Evolutionary conservation across 2,329 filamentous ascomycete species (phyloP), one percentile per base, ranked within the genome.

Genomic region (Rhexocercosporidium sp.): DNA sequence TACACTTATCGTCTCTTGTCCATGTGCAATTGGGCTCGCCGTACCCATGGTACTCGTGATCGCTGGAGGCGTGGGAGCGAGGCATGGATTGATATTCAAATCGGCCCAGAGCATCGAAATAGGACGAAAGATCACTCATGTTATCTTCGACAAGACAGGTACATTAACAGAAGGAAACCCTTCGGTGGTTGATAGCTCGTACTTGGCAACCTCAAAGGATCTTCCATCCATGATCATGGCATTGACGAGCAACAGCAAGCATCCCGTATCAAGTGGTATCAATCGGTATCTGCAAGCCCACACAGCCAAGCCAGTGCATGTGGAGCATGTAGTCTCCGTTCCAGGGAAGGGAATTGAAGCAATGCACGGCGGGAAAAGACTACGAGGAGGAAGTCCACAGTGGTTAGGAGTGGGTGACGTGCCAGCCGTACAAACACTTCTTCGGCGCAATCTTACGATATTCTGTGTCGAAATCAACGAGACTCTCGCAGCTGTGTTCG

Each of bases 141-240:
- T 94, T 1, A 84, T 95, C 0, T 91, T 95, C 71, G 92, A 95
- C 81, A 95, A 95, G 78, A 95, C 92, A 0, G 92, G 92, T 0
- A 95, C 92, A 0, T 76, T 95, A 9, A 94, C 92, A 93, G 76
- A 81, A 31, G 90, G 88, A 0, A 82, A 83, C 2, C 72, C 90
- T 46, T 78, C 79, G 56, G 77, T 86, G 65, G 75, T 76, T 67
- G 25, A 77, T 64, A 75, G 83, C 73, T 49, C 79, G 67, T 73
- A 78, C 78, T 74, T 79, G 16, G 18, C 16, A 18, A 18, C 37
- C 9, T 34, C 49, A 1, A 27, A 56, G 12, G 18, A 22, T 9
- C 20, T 47, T 14, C 22, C 9, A 27, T 27, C 57, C 3, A 34
- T 62, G 12, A 51, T 57, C 4, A 70, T 81, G 3, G 79, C 78